Conservation (phyloP, 768 basidiomycete genomes). For the Pisolithus albus region DNA sequence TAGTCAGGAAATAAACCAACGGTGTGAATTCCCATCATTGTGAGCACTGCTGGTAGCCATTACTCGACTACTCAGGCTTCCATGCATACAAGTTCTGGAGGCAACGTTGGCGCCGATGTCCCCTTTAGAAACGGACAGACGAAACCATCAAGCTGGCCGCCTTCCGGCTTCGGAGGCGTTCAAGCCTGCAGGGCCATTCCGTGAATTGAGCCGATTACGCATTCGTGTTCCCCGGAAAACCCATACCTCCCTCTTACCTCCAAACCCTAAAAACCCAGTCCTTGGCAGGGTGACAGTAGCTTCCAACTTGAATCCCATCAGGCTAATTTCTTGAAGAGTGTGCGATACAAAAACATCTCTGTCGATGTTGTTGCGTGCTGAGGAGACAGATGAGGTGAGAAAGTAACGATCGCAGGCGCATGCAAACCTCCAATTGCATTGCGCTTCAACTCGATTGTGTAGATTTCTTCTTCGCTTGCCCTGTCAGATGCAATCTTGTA, state of each 20-base stretch:
- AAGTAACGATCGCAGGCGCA: neutral
- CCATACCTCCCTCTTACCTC: slow-evolving; percentile 51
- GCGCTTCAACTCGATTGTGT: slow-evolving; percentile 50
- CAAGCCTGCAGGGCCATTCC: slow-evolving; percentile 13
- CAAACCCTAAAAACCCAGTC: slow-evolving; percentile 31
- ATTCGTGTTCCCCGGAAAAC: slow-evolving; percentile 46
- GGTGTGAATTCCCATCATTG: too few relatives aligned
- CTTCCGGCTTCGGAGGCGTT: neutral
- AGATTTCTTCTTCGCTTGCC: slow-evolving; percentile 42
- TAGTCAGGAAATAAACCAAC: too few relatives aligned
- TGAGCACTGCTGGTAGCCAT: too few relatives aligned
- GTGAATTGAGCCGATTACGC: slow-evolving; percentile 26
- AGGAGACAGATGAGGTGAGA: slow-evolving; percentile 2
- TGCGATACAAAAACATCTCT: slow-evolving; percentile 54
- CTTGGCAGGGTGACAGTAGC: slow-evolving; percentile 58
- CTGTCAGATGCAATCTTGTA: slow-evolving; percentile 36
- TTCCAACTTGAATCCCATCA: slow-evolving; percentile 55
- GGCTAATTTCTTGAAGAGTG: slow-evolving; percentile 51
- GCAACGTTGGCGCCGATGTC: too few relatives aligned
- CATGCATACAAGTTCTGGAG: too few relatives aligned
- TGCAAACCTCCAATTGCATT: slow-evolving; percentile 28
- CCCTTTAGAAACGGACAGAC: too few relatives aligned
- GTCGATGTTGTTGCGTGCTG: slow-evolving; percentile 41
- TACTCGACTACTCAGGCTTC: too few relatives aligned
- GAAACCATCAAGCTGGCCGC: neutral